Conservation (phyloP, 2,329 filamentous ascomycete genomes). For the Colletotrichum sp. region DNA sequence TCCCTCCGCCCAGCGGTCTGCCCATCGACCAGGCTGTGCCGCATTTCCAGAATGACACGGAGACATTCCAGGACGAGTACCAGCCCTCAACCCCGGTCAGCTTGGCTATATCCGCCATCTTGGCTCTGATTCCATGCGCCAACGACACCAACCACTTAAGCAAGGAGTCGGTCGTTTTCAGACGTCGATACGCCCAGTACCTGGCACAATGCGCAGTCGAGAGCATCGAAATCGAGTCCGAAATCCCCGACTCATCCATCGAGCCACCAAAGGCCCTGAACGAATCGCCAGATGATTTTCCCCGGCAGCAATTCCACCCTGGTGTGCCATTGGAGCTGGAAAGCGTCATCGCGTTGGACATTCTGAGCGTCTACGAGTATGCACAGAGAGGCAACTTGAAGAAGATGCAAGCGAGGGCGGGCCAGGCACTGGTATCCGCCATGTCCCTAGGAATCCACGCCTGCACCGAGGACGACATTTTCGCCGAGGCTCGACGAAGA, state of each 20-base stretch:
- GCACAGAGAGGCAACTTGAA: conserved; percentile 56
- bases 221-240: conserved; percentile 52
- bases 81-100: conserved; percentile 48
- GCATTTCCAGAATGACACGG: conserved; percentile 38
- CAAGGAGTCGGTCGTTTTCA: conserved; percentile 44
- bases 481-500: conserved; percentile 49
- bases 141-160: conserved; percentile 39
- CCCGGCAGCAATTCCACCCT: conserved; percentile 47
- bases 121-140: conserved; percentile 51
- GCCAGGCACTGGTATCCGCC: conserved; percentile 50
- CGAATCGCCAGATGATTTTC: conserved; percentile 33
- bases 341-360: conserved; percentile 49
- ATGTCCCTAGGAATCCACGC: conserved; percentile 49
- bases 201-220: conserved; percentile 53
- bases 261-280: conserved; percentile 49
- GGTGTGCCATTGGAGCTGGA: conserved; percentile 50
- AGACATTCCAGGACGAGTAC: conserved; percentile 35
- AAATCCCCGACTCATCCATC: conserved; percentile 48
- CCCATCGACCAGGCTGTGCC: conserved; percentile 37
- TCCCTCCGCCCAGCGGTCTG: conserved; percentile 44
- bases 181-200: conserved; percentile 52
- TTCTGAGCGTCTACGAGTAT: conserved; percentile 58
- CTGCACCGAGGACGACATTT: conserved; percentile 41
- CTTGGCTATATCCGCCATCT: conserved; percentile 52
- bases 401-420: conserved; percentile 54